phyloP scores from a whole-genome alignment of 2,329 filamentous ascomycete genomes.

The Fusarium devonianum region DNA sequence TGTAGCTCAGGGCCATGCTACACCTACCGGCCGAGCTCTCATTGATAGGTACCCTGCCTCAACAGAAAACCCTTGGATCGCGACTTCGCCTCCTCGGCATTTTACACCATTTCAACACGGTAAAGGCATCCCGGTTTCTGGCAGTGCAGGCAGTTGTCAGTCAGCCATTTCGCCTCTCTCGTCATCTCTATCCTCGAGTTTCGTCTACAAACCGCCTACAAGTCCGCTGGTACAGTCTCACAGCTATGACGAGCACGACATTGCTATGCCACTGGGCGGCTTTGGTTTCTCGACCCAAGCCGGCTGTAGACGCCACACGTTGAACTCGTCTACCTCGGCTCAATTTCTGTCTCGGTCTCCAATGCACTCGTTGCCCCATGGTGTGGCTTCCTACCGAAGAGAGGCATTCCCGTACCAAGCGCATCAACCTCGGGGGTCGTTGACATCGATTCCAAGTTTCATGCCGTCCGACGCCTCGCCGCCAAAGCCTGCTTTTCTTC shows the following conservation, averaged over 20 bases:
- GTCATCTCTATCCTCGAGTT: slow-evolving; percentile 79
- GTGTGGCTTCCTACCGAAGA: slow-evolving; percentile 55
- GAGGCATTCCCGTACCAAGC: slow-evolving; percentile 75
- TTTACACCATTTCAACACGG: slow-evolving; percentile 57
- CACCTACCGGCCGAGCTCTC: slow-evolving; percentile 1
- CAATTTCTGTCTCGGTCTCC: slow-evolving; percentile 53
- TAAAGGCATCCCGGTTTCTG: slow-evolving; percentile 41
- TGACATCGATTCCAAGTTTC: slow-evolving; percentile 65
- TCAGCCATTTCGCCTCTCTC: slow-evolving; percentile 68
- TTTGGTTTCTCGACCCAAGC: slow-evolving; percentile 55
- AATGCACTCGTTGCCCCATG: slow-evolving; percentile 38
- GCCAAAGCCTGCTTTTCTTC: slow-evolving; percentile 58
- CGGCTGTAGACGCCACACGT: slow-evolving; percentile 70
- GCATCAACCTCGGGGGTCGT: slow-evolving; percentile 78
- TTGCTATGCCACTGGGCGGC: slow-evolving; percentile 61
- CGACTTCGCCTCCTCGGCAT: slow-evolving; percentile 64
- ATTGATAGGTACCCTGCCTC: slow-evolving; percentile 33
- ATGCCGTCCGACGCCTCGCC: slow-evolving; percentile 53
- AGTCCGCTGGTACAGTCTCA: slow-evolving; percentile 90
- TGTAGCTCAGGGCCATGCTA: slow-evolving; percentile 18
- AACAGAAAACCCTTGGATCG: slow-evolving; percentile 54
- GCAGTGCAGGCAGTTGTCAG: slow-evolving; percentile 48
- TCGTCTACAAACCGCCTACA: slow-evolving; percentile 86
- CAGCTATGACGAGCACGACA: slow-evolving; percentile 76
- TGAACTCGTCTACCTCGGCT: slow-evolving; percentile 67